These are phyloP conservation scores for Leucaena leucocephala DNA, from an alignment of 306 rosid species.

Conservation along the genomic window DNA sequence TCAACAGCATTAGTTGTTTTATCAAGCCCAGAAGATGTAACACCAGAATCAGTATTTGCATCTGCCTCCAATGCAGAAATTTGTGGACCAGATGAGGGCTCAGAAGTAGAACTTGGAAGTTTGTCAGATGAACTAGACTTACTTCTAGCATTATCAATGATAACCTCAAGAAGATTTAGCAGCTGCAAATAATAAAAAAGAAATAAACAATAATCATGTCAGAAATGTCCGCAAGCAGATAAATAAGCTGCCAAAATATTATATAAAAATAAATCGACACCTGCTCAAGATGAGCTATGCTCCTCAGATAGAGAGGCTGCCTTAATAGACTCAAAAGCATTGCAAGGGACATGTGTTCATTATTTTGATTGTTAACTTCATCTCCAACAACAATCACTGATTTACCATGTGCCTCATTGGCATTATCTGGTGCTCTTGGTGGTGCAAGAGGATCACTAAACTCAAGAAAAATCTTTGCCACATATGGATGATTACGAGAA, in stretches of 20 bases:
- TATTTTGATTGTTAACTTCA: slow-evolving; percentile 37
- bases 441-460: slow-evolving; percentile 55
- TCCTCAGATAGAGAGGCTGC: slow-evolving; percentile 95
- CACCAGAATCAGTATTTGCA: slow-evolving; percentile 61
- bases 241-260: slow-evolving; percentile 19
- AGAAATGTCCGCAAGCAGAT: not conserved
- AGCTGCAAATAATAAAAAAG: slow-evolving; percentile 56
- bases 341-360: slow-evolving; percentile 65
- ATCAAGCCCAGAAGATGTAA: slow-evolving; percentile 53
- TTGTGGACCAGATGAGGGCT: slow-evolving; percentile 58
- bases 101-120: slow-evolving; percentile 52
- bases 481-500: slow-evolving; percentile 88
- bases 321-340: slow-evolving; percentile 86
- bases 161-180: slow-evolving; percentile 87
- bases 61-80: slow-evolving; percentile 60
- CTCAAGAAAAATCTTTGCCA: slow-evolving; percentile 80
- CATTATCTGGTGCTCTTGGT: slow-evolving; percentile 51
- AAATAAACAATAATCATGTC: slow-evolving; percentile 22
- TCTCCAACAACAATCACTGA: slow-evolving; percentile 85
- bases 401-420: slow-evolving; percentile 61
- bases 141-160: slow-evolving; percentile 82
- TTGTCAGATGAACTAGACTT: slow-evolving; percentile 61
- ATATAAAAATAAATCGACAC: slow-evolving; percentile 42
- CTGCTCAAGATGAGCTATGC: slow-evolving; percentile 98
- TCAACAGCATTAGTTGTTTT: slow-evolving; percentile 47